Conservation (phyloP, 495 filamentous ascomycete species). For the Hyphodiscus hymeniophilus region DNA sequence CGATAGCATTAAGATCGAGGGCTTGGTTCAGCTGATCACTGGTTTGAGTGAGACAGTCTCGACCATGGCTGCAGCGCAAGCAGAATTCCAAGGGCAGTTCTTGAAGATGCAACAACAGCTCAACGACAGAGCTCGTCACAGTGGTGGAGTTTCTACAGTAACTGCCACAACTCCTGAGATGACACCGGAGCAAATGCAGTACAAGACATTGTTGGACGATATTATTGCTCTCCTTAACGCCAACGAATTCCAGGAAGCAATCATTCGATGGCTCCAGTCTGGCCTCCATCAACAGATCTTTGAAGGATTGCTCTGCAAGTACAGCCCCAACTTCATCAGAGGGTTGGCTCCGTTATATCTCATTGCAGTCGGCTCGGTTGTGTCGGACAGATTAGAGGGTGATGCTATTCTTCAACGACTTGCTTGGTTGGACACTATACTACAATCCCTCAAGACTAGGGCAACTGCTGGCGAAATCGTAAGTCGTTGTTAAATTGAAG, state of each 20-base stretch:
- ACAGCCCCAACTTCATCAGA: slow-evolving; percentile 62
- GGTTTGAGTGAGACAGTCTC: slow-evolving; percentile 64
- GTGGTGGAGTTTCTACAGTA: slow-evolving; percentile 22
- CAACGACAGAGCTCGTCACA: slow-evolving; percentile 7
- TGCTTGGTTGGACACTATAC: slow-evolving; percentile 66
- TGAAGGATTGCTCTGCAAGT: slow-evolving; percentile 66
- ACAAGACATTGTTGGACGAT: slow-evolving; percentile 55
- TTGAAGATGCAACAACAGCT: slow-evolving; percentile 45
- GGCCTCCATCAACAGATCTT: slow-evolving; percentile 63
- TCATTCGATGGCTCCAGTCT: slow-evolving; percentile 78
- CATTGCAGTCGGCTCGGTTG: slow-evolving; percentile 75
- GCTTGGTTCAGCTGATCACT: slow-evolving; percentile 64
- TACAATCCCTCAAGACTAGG: slow-evolving; percentile 36
- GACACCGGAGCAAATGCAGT: slow-evolving; percentile 41
- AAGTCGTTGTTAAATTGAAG: too few relatives aligned
- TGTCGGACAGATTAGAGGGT: slow-evolving; percentile 61
- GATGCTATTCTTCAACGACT: slow-evolving; percentile 57
- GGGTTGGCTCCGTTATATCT: slow-evolving; percentile 68
- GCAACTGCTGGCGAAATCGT: slow-evolving; percentile 31
- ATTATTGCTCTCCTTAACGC: slow-evolving; percentile 58
- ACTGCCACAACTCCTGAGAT: slow-evolving; percentile 26
- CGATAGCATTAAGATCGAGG: slow-evolving; percentile 74
- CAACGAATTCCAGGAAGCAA: slow-evolving; percentile 61
- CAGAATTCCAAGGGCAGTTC: slow-evolving; percentile 53
- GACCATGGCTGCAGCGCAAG: slow-evolving; percentile 57